These are phyloP conservation scores for Starmerella gropengiesseri DNA, from an alignment of 805 yeast species.

Conservation along the genomic window DNA sequence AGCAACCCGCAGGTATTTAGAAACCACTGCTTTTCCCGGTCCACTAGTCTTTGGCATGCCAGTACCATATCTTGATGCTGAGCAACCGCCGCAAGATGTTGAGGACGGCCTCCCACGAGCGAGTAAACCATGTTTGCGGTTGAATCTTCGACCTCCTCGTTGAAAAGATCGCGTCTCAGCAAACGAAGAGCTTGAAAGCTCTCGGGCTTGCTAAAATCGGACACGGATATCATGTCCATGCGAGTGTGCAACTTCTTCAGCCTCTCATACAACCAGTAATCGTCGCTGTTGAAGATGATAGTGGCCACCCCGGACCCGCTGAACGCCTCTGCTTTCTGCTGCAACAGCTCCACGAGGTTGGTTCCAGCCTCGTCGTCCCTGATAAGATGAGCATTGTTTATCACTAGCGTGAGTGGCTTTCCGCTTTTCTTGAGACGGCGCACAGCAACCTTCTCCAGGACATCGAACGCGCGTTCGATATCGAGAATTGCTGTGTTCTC, in stretches of 20 bases:
- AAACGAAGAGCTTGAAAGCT: conserved; percentile 43
- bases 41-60: conserved; percentile 62
- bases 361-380: conserved; percentile 65
- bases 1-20: conserved; percentile 69
- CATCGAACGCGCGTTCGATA: conserved; percentile 71
- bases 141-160: conserved; percentile 33
- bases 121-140: conserved; percentile 48
- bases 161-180: conserved; percentile 36
- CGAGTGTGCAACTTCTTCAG: conserved; percentile 62
- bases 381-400: conserved; percentile 65
- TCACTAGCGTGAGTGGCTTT: conserved; percentile 55
- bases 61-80: conserved; percentile 31
- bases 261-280: conserved; percentile 78
- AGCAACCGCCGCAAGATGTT: conserved; percentile 57
- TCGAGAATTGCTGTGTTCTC: conserved; percentile 63
- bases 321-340: conserved; percentile 71
- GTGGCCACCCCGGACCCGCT: conserved; percentile 64
- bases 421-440: conserved; percentile 30
- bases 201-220: conserved; percentile 45
- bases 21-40: conserved; percentile 76
- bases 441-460: conserved; percentile 62
- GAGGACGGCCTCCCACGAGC: conserved; percentile 75
- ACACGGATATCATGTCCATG: conserved; percentile 57
- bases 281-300: conserved; percentile 68
- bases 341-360: conserved; percentile 59